These are phyloP conservation scores for Geosiphon pyriformis DNA, from an alignment of 192 early-diverging fungal species.

Conservation along the genomic window DNA sequence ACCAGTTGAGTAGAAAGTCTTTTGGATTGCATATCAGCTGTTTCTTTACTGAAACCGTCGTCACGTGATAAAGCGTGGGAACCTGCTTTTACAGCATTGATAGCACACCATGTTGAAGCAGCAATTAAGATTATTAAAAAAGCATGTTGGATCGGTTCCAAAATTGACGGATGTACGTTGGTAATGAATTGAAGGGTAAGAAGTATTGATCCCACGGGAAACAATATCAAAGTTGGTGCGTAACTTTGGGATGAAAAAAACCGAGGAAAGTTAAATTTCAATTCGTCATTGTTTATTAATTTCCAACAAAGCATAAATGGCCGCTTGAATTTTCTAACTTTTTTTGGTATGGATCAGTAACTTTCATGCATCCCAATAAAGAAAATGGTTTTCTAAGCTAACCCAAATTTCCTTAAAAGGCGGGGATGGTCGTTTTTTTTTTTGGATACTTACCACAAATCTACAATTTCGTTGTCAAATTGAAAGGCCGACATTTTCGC, in stretches of 20 bases:
- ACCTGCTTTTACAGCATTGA: slow-evolving; percentile 35
- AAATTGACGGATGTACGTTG: slow-evolving; percentile 20
- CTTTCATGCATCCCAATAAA: too few species aligned
- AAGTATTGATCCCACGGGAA: slow-evolving; percentile 30
- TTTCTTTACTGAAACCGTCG: slow-evolving; percentile 25
- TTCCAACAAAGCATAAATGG: too few species aligned
- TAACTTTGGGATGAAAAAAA: slow-evolving; percentile 24
- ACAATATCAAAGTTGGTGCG: slow-evolving; percentile 34
- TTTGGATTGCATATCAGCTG: slow-evolving; percentile 22
- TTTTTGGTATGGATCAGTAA: too few species aligned
- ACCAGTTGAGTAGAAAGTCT: slow-evolving; percentile 37
- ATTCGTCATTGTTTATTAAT: too few species aligned
- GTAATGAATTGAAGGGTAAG: slow-evolving; percentile 32
- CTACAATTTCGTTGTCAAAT: slow-evolving; percentile 36
- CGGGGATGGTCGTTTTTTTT: too few species aligned
- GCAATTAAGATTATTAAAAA: slow-evolving; percentile 33
- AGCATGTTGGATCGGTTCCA: slow-evolving; percentile 27
- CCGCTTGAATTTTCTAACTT: too few species aligned
- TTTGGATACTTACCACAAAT: slow-evolving; percentile 31
- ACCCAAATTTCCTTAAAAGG: too few species aligned
- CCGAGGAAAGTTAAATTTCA: too few species aligned
- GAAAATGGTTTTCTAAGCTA: too few species aligned
- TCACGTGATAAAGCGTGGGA: slow-evolving; percentile 26
- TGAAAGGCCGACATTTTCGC: slow-evolving; percentile 34
- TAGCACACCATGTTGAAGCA: slow-evolving; percentile 25